A percentile compares a stretch with the other conserved stretches of the same genome.
Conservation (phyloP, 2,329 filamentous ascomycete genomes). For the Helminthosporium solani region DNA sequence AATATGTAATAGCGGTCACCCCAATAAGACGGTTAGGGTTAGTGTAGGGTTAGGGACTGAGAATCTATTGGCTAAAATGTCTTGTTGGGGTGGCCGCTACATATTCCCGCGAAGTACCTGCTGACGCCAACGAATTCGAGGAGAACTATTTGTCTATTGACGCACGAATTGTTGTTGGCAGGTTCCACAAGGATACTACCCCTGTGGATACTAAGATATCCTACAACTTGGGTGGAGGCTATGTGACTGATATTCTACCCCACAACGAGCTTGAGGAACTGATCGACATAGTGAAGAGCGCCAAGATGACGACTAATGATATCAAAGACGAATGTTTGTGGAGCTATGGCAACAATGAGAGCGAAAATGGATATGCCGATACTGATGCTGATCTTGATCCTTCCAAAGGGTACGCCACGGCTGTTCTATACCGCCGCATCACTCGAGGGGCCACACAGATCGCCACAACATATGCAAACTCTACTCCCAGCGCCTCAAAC, state of each 20-base stretch:
- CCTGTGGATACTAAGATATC: background rate
- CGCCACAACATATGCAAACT: background rate
- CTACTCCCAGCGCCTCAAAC: background rate
- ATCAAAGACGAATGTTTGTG: background rate
- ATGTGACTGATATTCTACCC: background rate
- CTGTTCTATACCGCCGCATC: background rate
- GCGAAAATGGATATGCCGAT: constrained; percentile 3
- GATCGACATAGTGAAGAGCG: background rate
- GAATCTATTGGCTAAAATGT: too few relatives aligned
- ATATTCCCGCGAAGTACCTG: too few relatives aligned
- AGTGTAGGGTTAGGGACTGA: too few relatives aligned
- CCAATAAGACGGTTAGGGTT: too few relatives aligned
- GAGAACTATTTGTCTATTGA: too few relatives aligned
- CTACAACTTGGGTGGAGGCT: background rate
- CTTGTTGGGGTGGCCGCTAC: too few relatives aligned
- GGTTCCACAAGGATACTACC: too few relatives aligned
- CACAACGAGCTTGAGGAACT: background rate
- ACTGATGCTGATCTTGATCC: background rate
- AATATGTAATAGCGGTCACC: too few relatives aligned
- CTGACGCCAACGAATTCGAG: too few relatives aligned
- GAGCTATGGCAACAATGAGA: background rate
- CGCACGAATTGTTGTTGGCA: too few relatives aligned
- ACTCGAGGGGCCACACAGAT: background rate
- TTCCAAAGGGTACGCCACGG: background rate
- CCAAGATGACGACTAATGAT: background rate